These are phyloP conservation scores for Fusarium odoratissimum DNA, from an alignment of 2,329 filamentous ascomycete species.

Conservation along the genomic window DNA sequence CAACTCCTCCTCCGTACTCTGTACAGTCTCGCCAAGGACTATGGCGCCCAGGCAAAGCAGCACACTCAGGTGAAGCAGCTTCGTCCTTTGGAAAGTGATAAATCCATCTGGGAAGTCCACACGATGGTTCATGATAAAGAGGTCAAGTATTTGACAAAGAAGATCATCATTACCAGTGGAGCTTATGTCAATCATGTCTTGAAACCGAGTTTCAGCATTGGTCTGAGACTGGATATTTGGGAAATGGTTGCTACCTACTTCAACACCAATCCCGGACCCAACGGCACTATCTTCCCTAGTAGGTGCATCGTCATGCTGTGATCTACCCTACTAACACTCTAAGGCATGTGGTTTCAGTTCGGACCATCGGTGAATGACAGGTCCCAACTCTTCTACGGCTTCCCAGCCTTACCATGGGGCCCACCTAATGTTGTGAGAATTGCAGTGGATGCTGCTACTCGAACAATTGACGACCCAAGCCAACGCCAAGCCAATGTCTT, in stretches of 20 bases:
- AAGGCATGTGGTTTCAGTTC: constrained; percentile 35
- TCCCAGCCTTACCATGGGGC: constrained; percentile 26
- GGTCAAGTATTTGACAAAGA: constrained; percentile 6
- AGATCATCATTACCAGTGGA: constrained; percentile 19
- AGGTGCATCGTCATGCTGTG: neutral
- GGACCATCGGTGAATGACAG: constrained; percentile 1
- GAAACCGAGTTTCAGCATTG: constrained; percentile 24
- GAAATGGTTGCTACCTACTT: constrained; percentile 36
- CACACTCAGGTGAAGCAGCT: constrained; percentile 19
- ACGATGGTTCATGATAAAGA: neutral
- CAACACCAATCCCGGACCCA: constrained; percentile 26
- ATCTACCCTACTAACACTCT: accelerated
- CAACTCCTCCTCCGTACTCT: constrained; percentile 15
- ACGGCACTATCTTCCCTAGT: constrained; percentile 32
- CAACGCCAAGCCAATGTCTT: constrained; percentile 2
- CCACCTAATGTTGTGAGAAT: constrained; percentile 28
- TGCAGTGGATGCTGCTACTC: constrained; percentile 27
- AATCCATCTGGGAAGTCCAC: constrained; percentile 15
- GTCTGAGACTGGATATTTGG: constrained; percentile 26
- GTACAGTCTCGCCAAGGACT: constrained; percentile 19
- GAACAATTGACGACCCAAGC: constrained; percentile 12
- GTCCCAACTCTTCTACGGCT: constrained; percentile 29
- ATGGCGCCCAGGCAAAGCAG: constrained; percentile 18
- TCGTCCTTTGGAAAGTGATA: constrained; percentile 1
- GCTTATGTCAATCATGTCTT: constrained; percentile 28